phyloP scores from a whole-genome alignment of 2,329 filamentous ascomycete genomes.

The Chaetoscypha palmicola region DNA sequence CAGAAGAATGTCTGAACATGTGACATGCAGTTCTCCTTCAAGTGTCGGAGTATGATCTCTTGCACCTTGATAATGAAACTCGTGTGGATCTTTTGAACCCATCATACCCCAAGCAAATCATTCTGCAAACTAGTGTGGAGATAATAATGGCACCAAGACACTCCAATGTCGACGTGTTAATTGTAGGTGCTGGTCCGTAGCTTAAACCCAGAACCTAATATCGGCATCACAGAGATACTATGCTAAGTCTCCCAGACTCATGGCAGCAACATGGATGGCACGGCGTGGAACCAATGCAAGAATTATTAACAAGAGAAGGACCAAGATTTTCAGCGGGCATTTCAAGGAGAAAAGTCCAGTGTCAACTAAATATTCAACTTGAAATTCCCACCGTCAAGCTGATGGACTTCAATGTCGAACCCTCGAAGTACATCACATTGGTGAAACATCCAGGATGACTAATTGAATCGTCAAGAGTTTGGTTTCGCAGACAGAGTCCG shows the following conservation, averaged over 20 bases:
- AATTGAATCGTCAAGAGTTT: too few relatives aligned
- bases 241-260: conserved; percentile 33
- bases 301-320: conserved; percentile 40
- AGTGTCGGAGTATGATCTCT: too few relatives aligned
- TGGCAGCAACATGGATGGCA: conserved; percentile 44
- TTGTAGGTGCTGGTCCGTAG: conserved; percentile 45
- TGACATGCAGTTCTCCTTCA: too few relatives aligned
- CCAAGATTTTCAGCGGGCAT: conserved; percentile 27
- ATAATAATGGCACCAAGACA: neutral
- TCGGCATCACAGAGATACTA: too few relatives aligned
- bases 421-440: conserved; percentile 52
- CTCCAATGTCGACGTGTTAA: conserved; percentile 37
- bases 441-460: too few relatives aligned
- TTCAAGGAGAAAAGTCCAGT: neutral
- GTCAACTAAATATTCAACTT: too few relatives aligned
- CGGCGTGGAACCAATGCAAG: conserved; percentile 41
- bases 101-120: too few relatives aligned
- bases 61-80: neutral
- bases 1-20: too few relatives aligned
- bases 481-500: conserved; percentile 57
- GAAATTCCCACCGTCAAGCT: conserved; percentile 52
- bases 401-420: conserved; percentile 56
- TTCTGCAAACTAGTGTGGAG: too few relatives aligned
- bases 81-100: too few relatives aligned
- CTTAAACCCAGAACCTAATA: too few relatives aligned